A percentile compares a stretch with the other conserved stretches of the same genome.
Evolutionary conservation across 2,329 filamentous ascomycete genomes (phyloP).

Genomic region (Diaporthe capsici): DNA sequence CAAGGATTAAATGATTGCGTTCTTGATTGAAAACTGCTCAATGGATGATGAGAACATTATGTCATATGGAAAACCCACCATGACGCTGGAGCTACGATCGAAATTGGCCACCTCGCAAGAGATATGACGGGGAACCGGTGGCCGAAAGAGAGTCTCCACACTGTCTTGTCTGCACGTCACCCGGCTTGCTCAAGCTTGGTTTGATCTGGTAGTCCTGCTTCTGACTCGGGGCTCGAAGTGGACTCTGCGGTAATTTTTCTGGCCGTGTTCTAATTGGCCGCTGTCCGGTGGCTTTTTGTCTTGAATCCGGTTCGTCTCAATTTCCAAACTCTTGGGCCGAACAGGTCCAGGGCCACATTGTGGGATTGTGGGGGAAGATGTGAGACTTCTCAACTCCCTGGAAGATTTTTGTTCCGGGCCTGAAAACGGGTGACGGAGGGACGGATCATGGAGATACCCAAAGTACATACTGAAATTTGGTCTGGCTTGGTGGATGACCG

Average conservation of each 20-base stretch:
- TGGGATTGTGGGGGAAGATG: neutral
- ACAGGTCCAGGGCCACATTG: neutral
- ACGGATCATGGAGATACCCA: neutral
- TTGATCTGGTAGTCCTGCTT: constrained; percentile 19
- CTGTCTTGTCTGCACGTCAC: constrained; percentile 17
- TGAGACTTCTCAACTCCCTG: neutral
- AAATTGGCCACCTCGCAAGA: neutral
- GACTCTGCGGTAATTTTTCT: constrained; percentile 13
- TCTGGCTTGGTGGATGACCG: neutral
- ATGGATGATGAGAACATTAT: neutral
- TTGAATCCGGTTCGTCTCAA: constrained; percentile 3
- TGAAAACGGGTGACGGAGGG: neutral
- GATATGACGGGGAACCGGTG: neutral
- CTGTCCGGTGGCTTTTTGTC: neutral
- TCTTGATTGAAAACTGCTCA: neutral
- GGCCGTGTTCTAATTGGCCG: neutral
- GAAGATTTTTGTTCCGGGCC: neutral
- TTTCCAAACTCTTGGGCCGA: neutral
- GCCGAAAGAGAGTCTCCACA: neutral
- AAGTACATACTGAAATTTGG: neutral
- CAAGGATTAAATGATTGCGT: neutral
- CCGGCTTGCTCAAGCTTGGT: neutral
- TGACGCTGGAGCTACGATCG: neutral
- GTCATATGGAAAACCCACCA: neutral
- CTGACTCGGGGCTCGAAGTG: constrained; percentile 25